phyloP scores from a whole-genome alignment of 768 basidiomycete species.

The Leccinum barrowsii region DNA sequence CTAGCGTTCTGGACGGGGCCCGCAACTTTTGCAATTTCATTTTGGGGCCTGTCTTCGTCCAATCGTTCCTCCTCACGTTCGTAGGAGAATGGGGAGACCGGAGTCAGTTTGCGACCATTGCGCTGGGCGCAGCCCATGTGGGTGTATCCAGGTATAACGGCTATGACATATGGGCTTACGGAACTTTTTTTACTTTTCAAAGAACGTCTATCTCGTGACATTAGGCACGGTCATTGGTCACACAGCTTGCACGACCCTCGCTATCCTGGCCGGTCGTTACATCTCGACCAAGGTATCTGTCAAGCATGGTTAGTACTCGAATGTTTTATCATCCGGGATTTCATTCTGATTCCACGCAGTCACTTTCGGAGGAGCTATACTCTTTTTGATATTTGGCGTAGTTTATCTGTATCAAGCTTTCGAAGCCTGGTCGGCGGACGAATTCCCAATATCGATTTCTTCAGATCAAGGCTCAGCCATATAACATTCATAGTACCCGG shows the following conservation, averaged over 20 bases:
- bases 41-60: conserved; percentile 91
- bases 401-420: conserved; percentile 73
- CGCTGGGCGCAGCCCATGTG: conserved; percentile 92
- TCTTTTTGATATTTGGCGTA: conserved; percentile 82
- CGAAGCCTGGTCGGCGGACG: conserved; percentile 15
- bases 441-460: conserved; percentile 14
- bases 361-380: conserved; percentile 73
- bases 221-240: conserved; percentile 90
- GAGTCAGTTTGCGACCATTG: conserved; percentile 96
- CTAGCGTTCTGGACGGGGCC: conserved; percentile 51
- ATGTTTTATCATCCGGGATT: not conserved
- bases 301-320: conserved; percentile 66
- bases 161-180: conserved; percentile 5
- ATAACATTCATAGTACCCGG: not conserved
- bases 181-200: not conserved
- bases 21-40: conserved; percentile 81
- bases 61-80: conserved; percentile 92
- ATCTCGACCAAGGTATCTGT: conserved; percentile 93
- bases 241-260: conserved; percentile 79
- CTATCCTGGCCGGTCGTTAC: conserved; percentile 91
- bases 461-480: conserved; percentile 5
- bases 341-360: conserved; percentile 43
- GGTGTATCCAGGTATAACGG: conserved; percentile 22
- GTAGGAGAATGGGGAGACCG: conserved; percentile 99
- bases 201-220: conserved; percentile 93